A percentile compares a stretch with the other conserved stretches of the same genome.
phyloP scores from a whole-genome alignment of 75 land plant species.

The Cunninghamia lanceolata region DNA sequence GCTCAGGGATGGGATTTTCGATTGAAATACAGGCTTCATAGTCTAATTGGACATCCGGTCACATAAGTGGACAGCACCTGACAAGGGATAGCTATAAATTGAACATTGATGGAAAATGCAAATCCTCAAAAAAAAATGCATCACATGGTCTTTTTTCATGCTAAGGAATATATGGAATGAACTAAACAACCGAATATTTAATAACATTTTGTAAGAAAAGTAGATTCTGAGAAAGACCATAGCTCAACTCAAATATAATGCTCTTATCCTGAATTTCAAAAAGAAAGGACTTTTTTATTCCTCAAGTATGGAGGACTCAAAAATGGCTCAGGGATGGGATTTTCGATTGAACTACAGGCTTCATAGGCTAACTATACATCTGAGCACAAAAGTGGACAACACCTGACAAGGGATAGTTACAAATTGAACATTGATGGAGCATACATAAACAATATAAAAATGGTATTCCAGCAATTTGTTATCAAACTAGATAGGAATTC shows the following conservation, averaged over 20 bases:
- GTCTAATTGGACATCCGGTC: too few relatives aligned
- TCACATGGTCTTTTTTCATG: too few relatives aligned
- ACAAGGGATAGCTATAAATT: too few relatives aligned
- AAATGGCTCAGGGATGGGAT: neutral
- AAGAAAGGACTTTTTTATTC: too few relatives aligned
- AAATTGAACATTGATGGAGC: neutral
- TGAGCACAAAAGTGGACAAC: neutral
- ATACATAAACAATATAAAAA: too few relatives aligned
- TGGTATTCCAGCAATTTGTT: neutral
- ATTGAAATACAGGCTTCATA: too few relatives aligned
- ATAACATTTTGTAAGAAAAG: neutral
- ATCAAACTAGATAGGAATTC: neutral
- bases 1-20: too few relatives aligned
- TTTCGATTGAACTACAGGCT: neutral
- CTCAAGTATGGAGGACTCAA: neutral
- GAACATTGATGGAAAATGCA: too few relatives aligned
- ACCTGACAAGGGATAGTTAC: neutral
- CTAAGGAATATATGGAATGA: too few relatives aligned
- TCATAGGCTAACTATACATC: neutral
- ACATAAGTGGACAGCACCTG: too few relatives aligned
- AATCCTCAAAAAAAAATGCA: too few relatives aligned
- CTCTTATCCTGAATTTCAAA: neutral
- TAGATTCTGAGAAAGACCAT: neutral
- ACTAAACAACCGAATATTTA: neutral
- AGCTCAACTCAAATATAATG: neutral